Evolutionary conservation across 768 basidiomycete genomes (phyloP).

Genomic region (Psilocybe cubensis): DNA sequence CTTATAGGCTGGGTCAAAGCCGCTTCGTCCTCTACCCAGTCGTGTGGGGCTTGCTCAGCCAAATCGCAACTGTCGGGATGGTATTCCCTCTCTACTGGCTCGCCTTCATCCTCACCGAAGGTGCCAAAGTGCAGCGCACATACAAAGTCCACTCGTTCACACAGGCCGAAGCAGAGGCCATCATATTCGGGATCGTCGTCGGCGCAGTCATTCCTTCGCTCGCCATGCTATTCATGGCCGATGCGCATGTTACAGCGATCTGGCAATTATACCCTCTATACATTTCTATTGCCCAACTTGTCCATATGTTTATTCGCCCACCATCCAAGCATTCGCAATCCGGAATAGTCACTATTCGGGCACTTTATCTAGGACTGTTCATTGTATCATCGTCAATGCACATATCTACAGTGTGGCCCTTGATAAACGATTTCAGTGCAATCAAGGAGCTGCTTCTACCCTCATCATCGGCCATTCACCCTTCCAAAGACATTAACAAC

Average conservation of each 20-base stretch:
- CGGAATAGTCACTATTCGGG: conserved; percentile 39
- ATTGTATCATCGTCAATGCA: conserved; percentile 46
- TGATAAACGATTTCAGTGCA: conserved; percentile 30
- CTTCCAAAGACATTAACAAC: conserved; percentile 23
- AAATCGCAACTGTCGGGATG: conserved; percentile 45
- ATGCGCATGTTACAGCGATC: conserved; percentile 47
- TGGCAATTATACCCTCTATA: conserved; percentile 61
- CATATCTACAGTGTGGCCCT: conserved; percentile 41
- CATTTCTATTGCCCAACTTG: conserved; percentile 41
- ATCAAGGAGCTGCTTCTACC: conserved; percentile 41
- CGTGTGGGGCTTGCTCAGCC: conserved; percentile 42
- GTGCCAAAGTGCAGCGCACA: conserved; percentile 26
- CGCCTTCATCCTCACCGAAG: conserved; percentile 43
- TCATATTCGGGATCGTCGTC: conserved; percentile 49
- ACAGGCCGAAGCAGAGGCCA: conserved; percentile 52
- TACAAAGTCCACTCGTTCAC: conserved; percentile 26
- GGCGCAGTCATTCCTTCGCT: conserved; percentile 51
- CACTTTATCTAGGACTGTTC: conserved; percentile 42
- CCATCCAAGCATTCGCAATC: conserved; percentile 33
- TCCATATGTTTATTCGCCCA: conserved; percentile 45
- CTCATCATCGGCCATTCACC: conserved; percentile 30
- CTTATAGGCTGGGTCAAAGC: conserved; percentile 39
- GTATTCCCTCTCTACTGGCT: conserved; percentile 53
- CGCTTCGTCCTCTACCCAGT: conserved; percentile 43
- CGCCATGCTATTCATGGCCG: conserved; percentile 44